Evolutionary conservation across 1,139 yeast genomes (phyloP).

Genomic region (Sugiyamaella grinbergsii): DNA sequence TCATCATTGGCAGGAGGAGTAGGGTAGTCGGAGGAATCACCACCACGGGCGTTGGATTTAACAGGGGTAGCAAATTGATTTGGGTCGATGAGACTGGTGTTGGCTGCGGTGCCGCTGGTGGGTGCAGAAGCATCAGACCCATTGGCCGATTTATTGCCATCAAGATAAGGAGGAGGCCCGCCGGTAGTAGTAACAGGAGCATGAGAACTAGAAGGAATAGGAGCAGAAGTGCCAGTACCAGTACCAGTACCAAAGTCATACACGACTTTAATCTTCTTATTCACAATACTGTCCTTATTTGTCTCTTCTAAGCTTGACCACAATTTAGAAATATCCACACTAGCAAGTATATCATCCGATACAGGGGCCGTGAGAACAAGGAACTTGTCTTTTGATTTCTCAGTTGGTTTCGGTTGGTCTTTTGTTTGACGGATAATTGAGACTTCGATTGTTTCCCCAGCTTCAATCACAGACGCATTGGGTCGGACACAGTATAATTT

Average conservation of each 20-base stretch:
- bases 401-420: conserved; percentile 70
- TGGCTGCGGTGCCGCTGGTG: not conserved
- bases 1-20: not conserved
- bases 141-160: conserved; percentile 31
- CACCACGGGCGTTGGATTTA: not conserved
- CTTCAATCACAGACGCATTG: conserved; percentile 77
- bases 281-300: conserved; percentile 59
- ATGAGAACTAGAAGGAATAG: conserved; percentile 20
- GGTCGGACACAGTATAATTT: conserved; percentile 95
- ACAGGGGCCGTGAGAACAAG: conserved; percentile 84
- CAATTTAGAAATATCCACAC: conserved; percentile 51
- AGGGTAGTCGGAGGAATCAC: not conserved
- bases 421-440: conserved; percentile 85
- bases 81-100: conserved; percentile 9
- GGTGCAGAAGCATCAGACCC: conserved; percentile 18
- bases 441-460: conserved; percentile 73
- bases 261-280: conserved; percentile 78
- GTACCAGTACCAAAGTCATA: conserved; percentile 43
- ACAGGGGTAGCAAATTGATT: conserved; percentile 15
- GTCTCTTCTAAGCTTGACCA: conserved; percentile 73
- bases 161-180: conserved; percentile 31
- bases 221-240: conserved; percentile 9
- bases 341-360: conserved; percentile 39
- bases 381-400: conserved; percentile 88
- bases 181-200: conserved; percentile 30